Percentiles rank a stretch among this genome's conserved stretches.
These are phyloP conservation scores for Lactifluus piperatus DNA, from an alignment of 768 basidiomycete genomes.

Conservation along the genomic window DNA sequence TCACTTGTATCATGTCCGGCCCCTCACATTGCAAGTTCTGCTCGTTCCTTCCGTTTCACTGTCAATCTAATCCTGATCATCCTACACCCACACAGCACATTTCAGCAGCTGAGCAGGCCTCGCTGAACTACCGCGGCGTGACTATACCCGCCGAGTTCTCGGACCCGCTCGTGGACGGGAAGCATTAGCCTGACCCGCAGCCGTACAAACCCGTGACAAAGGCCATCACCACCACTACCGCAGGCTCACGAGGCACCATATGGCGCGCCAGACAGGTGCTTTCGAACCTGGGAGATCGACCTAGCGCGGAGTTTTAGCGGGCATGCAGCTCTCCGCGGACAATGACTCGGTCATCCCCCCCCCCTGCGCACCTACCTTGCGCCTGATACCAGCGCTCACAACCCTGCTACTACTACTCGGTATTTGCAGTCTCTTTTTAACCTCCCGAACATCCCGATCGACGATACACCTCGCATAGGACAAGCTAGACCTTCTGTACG, in stretches of 20 bases:
- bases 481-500: neutral
- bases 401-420: neutral
- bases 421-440: conserved; percentile 3
- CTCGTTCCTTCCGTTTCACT: neutral
- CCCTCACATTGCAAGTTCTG: conserved; percentile 8
- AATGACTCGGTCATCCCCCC: neutral
- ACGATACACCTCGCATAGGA: neutral
- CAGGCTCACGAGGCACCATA: neutral
- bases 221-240: too few species aligned
- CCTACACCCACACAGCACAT: neutral
- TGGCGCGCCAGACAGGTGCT: conserved; percentile 10
- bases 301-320: neutral
- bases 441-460: conserved; percentile 7
- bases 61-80: neutral
- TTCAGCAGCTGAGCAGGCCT: conserved; percentile 15
- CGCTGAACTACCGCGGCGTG: conserved; percentile 1
- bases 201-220: conserved; percentile 2
- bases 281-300: neutral
- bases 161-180: conserved; percentile 4
- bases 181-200: conserved; percentile 9
- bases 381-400: neutral
- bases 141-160: neutral
- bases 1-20: neutral
- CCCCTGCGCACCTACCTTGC: too few species aligned
- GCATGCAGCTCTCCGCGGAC: neutral